These are phyloP conservation scores for Dysphania ambrosioides DNA, from an alignment of 148 eudicot genomes.

Conservation along the genomic window DNA sequence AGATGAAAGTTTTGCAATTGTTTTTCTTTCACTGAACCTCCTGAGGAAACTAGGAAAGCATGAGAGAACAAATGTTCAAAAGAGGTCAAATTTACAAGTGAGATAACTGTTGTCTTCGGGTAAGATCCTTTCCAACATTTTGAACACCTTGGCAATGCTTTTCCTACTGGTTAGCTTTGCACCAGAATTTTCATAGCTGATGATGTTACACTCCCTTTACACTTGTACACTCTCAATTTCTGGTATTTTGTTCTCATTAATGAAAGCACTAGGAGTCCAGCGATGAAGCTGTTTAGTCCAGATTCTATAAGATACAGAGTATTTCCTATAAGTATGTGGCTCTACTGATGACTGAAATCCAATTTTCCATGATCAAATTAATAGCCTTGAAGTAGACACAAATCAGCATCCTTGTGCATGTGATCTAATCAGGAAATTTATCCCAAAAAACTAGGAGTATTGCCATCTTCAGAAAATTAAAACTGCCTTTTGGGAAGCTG, in stretches of 20 bases:
- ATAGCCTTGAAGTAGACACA: neutral
- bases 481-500: neutral
- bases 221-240: too few species aligned
- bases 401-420: neutral
- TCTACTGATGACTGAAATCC: neutral
- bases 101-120: too few species aligned
- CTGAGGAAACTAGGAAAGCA: too few species aligned
- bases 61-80: too few species aligned
- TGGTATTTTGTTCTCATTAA: too few species aligned
- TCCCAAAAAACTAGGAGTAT: neutral
- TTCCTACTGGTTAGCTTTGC: constrained; percentile 11
- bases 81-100: too few species aligned
- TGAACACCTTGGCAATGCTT: constrained; percentile 13
- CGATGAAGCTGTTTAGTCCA: neutral
- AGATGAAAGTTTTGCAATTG: too few species aligned
- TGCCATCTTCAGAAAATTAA: neutral
- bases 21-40: too few species aligned
- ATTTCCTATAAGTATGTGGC: neutral
- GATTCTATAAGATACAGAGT: neutral
- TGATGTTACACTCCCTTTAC: neutral
- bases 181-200: neutral
- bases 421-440: neutral
- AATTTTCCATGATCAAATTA: neutral
- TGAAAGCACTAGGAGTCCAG: too few species aligned
- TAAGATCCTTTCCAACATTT: too few species aligned